These are phyloP conservation scores for Elongisporangium anandrum DNA, from an alignment of 352 stramenopile genomes.

Conservation along the genomic window DNA sequence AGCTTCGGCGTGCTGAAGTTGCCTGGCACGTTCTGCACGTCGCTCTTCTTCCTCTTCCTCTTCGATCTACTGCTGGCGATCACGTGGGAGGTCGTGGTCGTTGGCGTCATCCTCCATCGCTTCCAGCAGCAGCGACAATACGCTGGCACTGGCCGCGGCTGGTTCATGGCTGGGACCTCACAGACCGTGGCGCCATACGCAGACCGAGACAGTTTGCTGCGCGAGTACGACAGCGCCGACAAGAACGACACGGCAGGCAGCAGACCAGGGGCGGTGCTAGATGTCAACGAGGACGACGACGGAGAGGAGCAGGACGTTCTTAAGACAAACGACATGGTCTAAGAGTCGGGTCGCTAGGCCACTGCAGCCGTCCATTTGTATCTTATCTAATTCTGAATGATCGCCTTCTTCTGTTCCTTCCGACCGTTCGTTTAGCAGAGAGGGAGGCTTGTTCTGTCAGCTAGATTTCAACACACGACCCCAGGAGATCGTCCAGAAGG, in stretches of 20 bases:
- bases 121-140: constrained; percentile 36
- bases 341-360: not conserved
- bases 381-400: not conserved
- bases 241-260: not conserved
- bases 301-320: constrained; percentile 43
- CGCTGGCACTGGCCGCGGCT: constrained; percentile 11
- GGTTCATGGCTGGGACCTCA: constrained; percentile 5
- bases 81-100: constrained; percentile 56
- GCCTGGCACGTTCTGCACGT: constrained; percentile 45
- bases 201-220: constrained; percentile 48
- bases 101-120: constrained; percentile 45
- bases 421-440: not conserved
- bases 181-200: constrained; percentile 41
- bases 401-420: not conserved
- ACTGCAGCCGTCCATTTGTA: not conserved
- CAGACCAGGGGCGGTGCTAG: not conserved
- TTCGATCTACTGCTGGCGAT: constrained; percentile 52
- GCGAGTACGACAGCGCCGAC: constrained; percentile 1
- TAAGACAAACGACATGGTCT: constrained; percentile 27
- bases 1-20: constrained; percentile 50
- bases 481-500: constrained; percentile 5
- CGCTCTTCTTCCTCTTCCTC: constrained; percentile 65
- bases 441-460: not conserved
- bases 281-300: constrained; percentile 21
- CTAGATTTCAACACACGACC: not conserved